Base-by-base conservation (phyloP, 805 yeast genomes). In the Dipodascus albidus region DNA sequence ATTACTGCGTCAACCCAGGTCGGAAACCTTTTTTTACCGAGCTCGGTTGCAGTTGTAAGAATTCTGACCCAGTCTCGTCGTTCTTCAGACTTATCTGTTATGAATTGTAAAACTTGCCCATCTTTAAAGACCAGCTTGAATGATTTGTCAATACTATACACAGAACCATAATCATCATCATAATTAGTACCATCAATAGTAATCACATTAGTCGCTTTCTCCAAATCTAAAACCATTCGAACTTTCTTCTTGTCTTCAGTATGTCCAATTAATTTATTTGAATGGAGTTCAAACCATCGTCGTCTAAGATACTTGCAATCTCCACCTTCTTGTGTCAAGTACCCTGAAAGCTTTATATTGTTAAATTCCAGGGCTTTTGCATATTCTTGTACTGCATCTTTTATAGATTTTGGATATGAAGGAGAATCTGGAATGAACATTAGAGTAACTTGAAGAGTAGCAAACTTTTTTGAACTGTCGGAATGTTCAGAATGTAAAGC, bases 241-340 rank as follows among this genome's bases (percentile, higher is more conserved):
- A 55, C 53, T 48, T 55, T 48, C 19, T 48, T 50, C 9, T 56
- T 50, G 19, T 59, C 59, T 47, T 83, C 91, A 59, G 85, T 82
- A 62, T 83, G 87, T 0, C 95, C 96, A 50, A 81, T 72, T 59
- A 90, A 70, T 41, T 80, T 78, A 6, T 80, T 77, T 0, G 91
- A 95, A 48, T 77, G 70, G n/a, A 90, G 72, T 58, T 78, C 81
- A 70, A 83, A 88, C 70, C 70, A 87, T 53, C 96, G 74, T 59
- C 84, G 78, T 59, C 85, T 80, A 80, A 88, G 79, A 20, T 74
- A 70, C 8, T 75, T 77, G 59, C 91, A 78, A 69, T 90, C 97
- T 11, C 96, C 97, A 17, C 97, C 97, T 63, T 84, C 90, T 70
- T 90, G 97, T 60, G 80, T 80, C 69, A 90, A 70, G 61, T 73